Conservation (phyloP, 2,329 filamentous ascomycete genomes). For the Aspergillus sp. region DNA sequence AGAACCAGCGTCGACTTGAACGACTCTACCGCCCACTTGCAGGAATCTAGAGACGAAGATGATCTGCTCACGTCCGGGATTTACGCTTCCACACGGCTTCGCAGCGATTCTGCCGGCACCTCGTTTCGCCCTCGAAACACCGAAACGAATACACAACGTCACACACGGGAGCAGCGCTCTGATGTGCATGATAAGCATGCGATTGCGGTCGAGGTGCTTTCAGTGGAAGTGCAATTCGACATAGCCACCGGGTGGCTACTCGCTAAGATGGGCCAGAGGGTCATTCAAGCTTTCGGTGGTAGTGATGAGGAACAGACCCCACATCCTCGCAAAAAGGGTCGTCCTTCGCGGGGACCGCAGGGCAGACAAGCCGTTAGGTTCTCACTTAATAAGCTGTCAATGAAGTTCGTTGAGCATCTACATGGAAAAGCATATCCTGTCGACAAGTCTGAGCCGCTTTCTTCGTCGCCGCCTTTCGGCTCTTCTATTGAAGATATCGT, state of each 20-base stretch:
- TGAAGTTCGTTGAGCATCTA: slow-evolving; percentile 33
- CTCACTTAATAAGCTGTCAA: slow-evolving; percentile 20
- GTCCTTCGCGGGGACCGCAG: slow-evolving; percentile 4
- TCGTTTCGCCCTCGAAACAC: too few relatives aligned
- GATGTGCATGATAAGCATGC: slow-evolving; percentile 4
- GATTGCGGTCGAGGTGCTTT: slow-evolving; percentile 26
- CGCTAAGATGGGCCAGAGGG: slow-evolving; percentile 28
- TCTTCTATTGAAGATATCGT: slow-evolving; percentile 25
- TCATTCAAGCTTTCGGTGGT: slow-evolving; percentile 14
- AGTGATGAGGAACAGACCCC: slow-evolving; percentile 6
- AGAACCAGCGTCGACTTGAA: slow-evolving; percentile 11
- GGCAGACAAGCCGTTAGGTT: slow-evolving; percentile 16
- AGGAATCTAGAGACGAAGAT: slow-evolving; percentile 15
- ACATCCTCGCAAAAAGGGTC: slow-evolving; percentile 1
- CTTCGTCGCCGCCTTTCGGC: slow-evolving; percentile 9
- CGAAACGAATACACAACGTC: slow-evolving; percentile 1
- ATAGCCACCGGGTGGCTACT: slow-evolving; percentile 36
- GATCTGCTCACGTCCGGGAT: slow-evolving; percentile 18
- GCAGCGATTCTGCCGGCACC: slow-evolving; percentile 8
- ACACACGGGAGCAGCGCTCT: slow-evolving; percentile 1
- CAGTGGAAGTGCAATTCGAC: slow-evolving; percentile 27
- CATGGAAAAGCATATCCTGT: slow-evolving; percentile 20
- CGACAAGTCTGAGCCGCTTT: slow-evolving; percentile 6
- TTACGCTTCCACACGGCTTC: slow-evolving; percentile 14
- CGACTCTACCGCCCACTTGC: slow-evolving; percentile 14